Evolutionary conservation across 805 yeast genomes (phyloP), one percentile per base, ranked within the genome.

Genomic region (Suhomyces sp.): DNA sequence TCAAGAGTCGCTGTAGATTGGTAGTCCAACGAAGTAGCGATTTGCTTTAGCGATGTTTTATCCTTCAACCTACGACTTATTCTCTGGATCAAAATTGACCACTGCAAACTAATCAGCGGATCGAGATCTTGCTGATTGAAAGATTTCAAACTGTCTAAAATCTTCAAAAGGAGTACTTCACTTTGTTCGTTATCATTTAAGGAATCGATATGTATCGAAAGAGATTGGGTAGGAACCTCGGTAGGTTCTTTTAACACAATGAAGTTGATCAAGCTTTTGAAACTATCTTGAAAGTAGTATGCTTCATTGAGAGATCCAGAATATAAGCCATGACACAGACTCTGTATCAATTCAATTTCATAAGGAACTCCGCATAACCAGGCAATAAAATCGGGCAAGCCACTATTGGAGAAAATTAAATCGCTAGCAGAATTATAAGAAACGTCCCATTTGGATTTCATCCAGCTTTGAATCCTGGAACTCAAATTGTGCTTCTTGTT

Each of bases 401-500:
- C 60, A n/a, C 54, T 47, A 9, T 44, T 19, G 38, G 46, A 50
- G 47, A 45, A 23, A 65, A 23, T 10, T 65, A 64, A 7, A 58
- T 60, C 80, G 81, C 76, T 56, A 76, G 80, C 0, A 73, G 60
- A 2, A 64, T 44, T 4, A 40, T 42, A 50, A 9, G 69, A 35
- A n/a, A 66, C 63, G 10, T 60, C 61, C 83, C 84, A 80, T 58
- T 79, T 82, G 0, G 74, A 62, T 0, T 67, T 38, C 3, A 83
- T 45, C 93, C 93, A 87, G 9, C 74, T 70, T 7, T 72, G 60
- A 0, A 84, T 65, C 47, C 68, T 73, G 12, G 29, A 19, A 2
- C 60, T 50, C 4, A 67, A 63, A 2, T 61, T 58, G 9, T 68
- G 51, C 1, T 68, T 55, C n/a, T 62, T 66, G 1, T 62, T 62